Conservation (phyloP, 805 yeast genomes). For the Grigorovia jiainica region DNA sequence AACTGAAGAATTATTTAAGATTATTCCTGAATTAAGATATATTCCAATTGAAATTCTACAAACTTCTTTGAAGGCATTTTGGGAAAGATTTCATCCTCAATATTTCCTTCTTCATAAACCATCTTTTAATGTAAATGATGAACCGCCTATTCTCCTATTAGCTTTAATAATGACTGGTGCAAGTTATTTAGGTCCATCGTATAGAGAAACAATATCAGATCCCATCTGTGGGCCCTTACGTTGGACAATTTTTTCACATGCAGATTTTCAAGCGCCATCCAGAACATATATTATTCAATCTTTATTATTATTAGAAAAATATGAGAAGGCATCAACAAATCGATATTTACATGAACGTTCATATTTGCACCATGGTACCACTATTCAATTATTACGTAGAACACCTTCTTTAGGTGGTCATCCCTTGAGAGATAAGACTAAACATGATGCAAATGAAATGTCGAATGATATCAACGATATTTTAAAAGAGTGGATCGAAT, state of each 20-base stretch:
- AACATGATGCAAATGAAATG: slow-evolving; percentile 11
- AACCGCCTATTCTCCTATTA: slow-evolving; percentile 43
- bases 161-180: slow-evolving; percentile 52
- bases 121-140: slow-evolving; percentile 39
- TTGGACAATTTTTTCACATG: slow-evolving; percentile 59
- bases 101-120: slow-evolving; percentile 40
- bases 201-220: slow-evolving; percentile 20
- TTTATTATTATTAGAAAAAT: slow-evolving; percentile 62
- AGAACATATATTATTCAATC: slow-evolving; percentile 69
- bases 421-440: slow-evolving; percentile 31
- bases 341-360: slow-evolving; percentile 72
- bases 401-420: slow-evolving; percentile 71
- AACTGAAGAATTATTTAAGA: slow-evolving; percentile 5
- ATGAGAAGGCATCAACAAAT: slow-evolving; percentile 64
- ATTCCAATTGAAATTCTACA: slow-evolving; percentile 11
- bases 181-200: slow-evolving; percentile 29
- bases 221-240: slow-evolving; percentile 44
- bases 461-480: slow-evolving; percentile 10
- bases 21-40: slow-evolving; percentile 16
- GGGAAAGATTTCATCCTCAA: slow-evolving; percentile 50
- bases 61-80: slow-evolving; percentile 30
- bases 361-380: slow-evolving; percentile 79
- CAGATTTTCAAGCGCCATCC: slow-evolving; percentile 70
- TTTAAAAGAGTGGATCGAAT: slow-evolving; percentile 56
- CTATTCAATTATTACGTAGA: slow-evolving; percentile 66